phyloP scores from a whole-genome alignment of 192 early-diverging fungal genomes.

The Gigaspora rosea region DNA sequence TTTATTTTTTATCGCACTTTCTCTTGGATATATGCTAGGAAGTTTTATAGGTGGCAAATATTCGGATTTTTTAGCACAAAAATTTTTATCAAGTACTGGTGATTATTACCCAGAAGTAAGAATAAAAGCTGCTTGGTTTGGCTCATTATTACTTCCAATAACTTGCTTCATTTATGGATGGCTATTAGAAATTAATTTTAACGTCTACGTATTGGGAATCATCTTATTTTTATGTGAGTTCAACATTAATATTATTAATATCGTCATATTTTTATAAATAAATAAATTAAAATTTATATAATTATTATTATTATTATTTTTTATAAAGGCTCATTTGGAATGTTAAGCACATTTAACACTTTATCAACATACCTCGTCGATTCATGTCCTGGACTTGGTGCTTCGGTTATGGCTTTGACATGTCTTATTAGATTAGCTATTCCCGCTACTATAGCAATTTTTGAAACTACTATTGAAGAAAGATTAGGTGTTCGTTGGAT shows the following conservation, averaged over 20 bases:
- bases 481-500: no score
- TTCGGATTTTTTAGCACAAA: constrained; percentile 38
- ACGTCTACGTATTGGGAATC: constrained; percentile 19
- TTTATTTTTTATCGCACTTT: constrained; percentile 38
- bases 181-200: constrained; percentile 30
- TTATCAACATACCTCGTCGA: no score
- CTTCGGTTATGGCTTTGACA: no score
- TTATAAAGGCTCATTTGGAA: no score
- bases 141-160: constrained; percentile 34
- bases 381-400: no score
- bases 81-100: not conserved
- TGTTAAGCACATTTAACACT: no score
- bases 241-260: not conserved
- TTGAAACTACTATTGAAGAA: no score
- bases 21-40: constrained; percentile 44
- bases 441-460: no score
- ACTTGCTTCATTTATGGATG: constrained; percentile 39
- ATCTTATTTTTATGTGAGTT: constrained; percentile 31
- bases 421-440: no score
- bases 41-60: constrained; percentile 45
- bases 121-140: constrained; percentile 38
- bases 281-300: no score
- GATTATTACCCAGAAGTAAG: constrained; percentile 16
- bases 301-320: no score
- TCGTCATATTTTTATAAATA: no score